Evolutionary conservation across 2,329 filamentous ascomycete species (phyloP), one percentile per base, ranked within the genome.

Genomic region (Alternaria burnsii): DNA sequence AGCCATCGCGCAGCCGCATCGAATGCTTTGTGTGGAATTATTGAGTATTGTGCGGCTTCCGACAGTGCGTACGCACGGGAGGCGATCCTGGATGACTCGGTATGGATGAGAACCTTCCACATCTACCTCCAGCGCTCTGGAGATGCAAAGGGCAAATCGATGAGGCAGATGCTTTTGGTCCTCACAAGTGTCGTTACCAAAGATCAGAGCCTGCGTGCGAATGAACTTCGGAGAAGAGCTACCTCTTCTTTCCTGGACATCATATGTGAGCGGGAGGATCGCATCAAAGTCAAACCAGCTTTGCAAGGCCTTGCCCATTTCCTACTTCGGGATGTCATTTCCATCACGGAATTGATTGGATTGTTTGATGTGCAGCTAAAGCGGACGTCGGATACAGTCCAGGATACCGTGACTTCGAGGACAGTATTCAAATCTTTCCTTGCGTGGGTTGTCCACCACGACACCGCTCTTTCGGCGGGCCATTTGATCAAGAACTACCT

Each of bases 261-360:
- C 14, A 83, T 91, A 42, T 82, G 84, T 22, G 84, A 86, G 58
- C 83, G 86, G 61, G 87, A 87, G 34, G 83, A 87, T 16, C 88
- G 86, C 64, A 85, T 88, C 10, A 82, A 89, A 52, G 87, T 88
- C 41, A 92, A 92, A 73, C 90, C 90, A 36, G 87, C 89, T 7
- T 85, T 93, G 62, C 88, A 89, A 70, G 86, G 86, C 16, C 79
- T 92, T 38, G 88, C 90, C 48, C 85, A 89, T 69, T 85, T 93
- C 58, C 72, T 93, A 4, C 80, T 82, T 48, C 92, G 91, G 73
- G 79, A 82, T 2, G 81, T 89, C 12, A 77, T 90, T 26, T 80
- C 72, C 1, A 65, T 80, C 18, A 43, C 69, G 5, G 55, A 72
- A 18, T 62, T 80, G 57, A 79, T 68, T 69, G 85, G 57, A 72